Percentiles rank a stretch among this genome's conserved stretches.
Evolutionary conservation across 1,139 yeast species (phyloP).

Genomic region (Suhomyces bribrorum): DNA sequence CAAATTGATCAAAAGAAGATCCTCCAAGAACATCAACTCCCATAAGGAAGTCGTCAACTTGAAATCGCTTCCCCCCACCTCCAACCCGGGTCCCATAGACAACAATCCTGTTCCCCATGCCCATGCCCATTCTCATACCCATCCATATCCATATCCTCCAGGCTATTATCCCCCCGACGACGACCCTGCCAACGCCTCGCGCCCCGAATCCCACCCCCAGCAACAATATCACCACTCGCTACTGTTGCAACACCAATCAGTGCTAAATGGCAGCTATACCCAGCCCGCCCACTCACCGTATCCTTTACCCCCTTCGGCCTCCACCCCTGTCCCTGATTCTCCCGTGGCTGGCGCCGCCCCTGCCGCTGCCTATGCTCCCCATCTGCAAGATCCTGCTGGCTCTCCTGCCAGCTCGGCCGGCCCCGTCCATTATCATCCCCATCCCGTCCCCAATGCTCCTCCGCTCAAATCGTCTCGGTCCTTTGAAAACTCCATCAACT

Average conservation of each 20-base stretch:
- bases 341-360: constrained; percentile 3
- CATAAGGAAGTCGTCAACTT: constrained; percentile 45
- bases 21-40: constrained; percentile 52
- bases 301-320: constrained; percentile 2
- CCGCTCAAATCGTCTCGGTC: constrained; percentile 19
- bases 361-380: constrained; percentile 6
- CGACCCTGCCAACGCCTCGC: constrained; percentile 5
- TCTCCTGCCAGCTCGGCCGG: constrained; percentile 5
- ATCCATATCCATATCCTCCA: constrained; percentile 4
- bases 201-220: constrained; percentile 10
- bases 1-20: constrained; percentile 61
- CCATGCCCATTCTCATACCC: constrained; percentile 4
- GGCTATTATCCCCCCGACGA: constrained; percentile 7
- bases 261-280: constrained; percentile 3
- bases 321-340: constrained; percentile 8
- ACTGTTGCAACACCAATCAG: constrained; percentile 11
- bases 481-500: constrained; percentile 30
- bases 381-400: constrained; percentile 5
- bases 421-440: constrained; percentile 5
- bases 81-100: constrained; percentile 23
- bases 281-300: constrained; percentile 1
- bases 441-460: constrained; percentile 14
- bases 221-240: constrained; percentile 21
- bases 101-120: too few relatives aligned
- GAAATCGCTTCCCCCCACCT: constrained; percentile 32